Evolutionary conservation across 2,329 filamentous ascomycete species (phyloP), one percentile per base, ranked within the genome.

Genomic region (Talaromyces sp.): DNA sequence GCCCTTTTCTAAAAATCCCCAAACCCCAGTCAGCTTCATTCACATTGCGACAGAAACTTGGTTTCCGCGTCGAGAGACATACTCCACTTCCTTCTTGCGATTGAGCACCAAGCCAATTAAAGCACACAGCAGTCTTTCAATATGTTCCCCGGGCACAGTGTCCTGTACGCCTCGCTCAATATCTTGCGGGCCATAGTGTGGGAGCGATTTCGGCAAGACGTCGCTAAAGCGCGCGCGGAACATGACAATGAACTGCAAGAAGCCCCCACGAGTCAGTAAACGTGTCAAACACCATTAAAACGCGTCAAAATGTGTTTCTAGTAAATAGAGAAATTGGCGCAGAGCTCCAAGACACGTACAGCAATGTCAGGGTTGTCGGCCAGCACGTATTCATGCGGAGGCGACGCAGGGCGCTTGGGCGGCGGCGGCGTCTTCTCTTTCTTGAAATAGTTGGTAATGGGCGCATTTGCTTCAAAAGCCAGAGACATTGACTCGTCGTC

Each of bases 51-150:
- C 43, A 55, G 32, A 24, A 26, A 27, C 24, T 32, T 17, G 54
- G 32, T 46, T n/a, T 29, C 17, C 48, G 32, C 27, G 19, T n/a
- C 27, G 17, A 51, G 46, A 31, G 31, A 35, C 27, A 77, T 85
- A 97, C 94, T 99, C 96, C 73, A 97, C 90, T 78, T 96, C 92
- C 74, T 99, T 96, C 81, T 99, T 97, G 75, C 94, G 88, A 76
- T 99, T 99, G 70, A 99, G 82, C 59, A 97, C 85, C 68, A 99
- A 81, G 32, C 90, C 88, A 51, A 99, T 81, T 65, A 99, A 78
- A 64, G 92, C 92, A 80, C 95, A 99, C 27, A 99, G 81, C 61
- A 99, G 86, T 67, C 88, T 85, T 79, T 97, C 93, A 53, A 90
- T 88, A 70, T 92, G 88, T 69, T 95, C 88, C 68, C 92, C 91